phyloP scores from a whole-genome alignment of 441 rosid species.

The Corymbia citriodora region DNA sequence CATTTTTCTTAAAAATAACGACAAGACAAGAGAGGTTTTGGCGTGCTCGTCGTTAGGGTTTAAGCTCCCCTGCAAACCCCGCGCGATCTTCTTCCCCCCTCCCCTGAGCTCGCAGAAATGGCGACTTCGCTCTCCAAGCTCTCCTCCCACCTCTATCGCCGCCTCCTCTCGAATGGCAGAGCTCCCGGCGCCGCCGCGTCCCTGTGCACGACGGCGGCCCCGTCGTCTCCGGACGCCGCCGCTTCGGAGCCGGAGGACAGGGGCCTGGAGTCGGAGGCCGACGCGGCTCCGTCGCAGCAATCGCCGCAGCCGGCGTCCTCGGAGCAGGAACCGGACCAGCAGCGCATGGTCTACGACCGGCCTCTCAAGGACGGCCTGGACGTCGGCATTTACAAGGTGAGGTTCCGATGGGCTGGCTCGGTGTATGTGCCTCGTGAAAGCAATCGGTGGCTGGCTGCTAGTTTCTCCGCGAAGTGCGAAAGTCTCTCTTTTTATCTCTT shows the following conservation, averaged over 20 bases:
- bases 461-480: background rate
- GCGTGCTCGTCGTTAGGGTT: background rate
- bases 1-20: no score
- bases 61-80: constrained; percentile 26
- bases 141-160: background rate
- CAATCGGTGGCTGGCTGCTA: background rate
- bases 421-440: background rate
- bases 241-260: background rate
- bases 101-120: background rate
- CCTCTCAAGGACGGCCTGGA: constrained; percentile 78
- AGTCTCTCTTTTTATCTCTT: background rate
- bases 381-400: constrained; percentile 74
- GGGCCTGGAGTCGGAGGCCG: background rate
- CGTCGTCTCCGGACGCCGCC: background rate
- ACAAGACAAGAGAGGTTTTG: background rate
- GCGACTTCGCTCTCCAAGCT: background rate
- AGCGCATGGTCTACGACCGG: constrained; percentile 30
- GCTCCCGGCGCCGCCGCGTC: background rate
- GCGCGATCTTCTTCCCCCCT: constrained; percentile 15
- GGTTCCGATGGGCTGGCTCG: background rate
- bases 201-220: background rate
- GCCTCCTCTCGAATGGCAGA: background rate
- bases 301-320: background rate
- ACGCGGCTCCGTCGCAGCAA: background rate
- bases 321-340: constrained; percentile 11